Conservation (phyloP, 371 early-diverging fungal genomes). For the Thermomucor indicae-seudaticae region DNA sequence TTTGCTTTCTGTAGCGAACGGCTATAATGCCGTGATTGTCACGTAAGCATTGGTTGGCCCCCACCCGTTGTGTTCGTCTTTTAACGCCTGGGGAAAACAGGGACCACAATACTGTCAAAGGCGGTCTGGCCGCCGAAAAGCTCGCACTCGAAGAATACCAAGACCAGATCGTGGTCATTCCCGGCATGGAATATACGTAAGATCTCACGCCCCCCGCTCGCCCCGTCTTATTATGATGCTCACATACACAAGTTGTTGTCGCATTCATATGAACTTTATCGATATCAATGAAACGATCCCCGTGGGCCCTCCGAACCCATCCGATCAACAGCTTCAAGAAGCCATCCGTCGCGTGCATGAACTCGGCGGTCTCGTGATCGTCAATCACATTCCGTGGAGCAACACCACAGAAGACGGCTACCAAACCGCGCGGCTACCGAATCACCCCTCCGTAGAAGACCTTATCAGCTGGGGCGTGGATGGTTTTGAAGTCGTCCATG, state of each 20-base stretch:
- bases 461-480: conserved; percentile 69
- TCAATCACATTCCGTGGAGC: conserved; percentile 82
- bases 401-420: conserved; percentile 64
- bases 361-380: conserved; percentile 71
- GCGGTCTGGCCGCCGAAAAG: conserved; percentile 60
- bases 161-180: conserved; percentile 62
- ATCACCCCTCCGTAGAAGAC: conserved; percentile 60
- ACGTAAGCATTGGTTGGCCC: conserved; percentile 32
- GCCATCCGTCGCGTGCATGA: conserved; percentile 61
- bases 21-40: conserved; percentile 73
- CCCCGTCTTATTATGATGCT: background rate
- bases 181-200: conserved; percentile 70
- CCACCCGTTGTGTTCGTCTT: background rate
- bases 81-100: conserved; percentile 16
- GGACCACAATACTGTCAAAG: conserved; percentile 72
- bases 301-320: conserved; percentile 53
- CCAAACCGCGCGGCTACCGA: conserved; percentile 54
- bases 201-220: background rate
- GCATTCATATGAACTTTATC: conserved; percentile 76
- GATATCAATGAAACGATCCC: conserved; percentile 68
- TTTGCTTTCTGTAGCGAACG: conserved; percentile 61
- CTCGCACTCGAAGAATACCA: conserved; percentile 47
- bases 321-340: conserved; percentile 57
- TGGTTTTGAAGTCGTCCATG: conserved; percentile 70
- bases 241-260: conserved; percentile 49